These are phyloP conservation scores for Linnemannia zychae DNA, from an alignment of 192 early-diverging fungal genomes.

Conservation along the genomic window DNA sequence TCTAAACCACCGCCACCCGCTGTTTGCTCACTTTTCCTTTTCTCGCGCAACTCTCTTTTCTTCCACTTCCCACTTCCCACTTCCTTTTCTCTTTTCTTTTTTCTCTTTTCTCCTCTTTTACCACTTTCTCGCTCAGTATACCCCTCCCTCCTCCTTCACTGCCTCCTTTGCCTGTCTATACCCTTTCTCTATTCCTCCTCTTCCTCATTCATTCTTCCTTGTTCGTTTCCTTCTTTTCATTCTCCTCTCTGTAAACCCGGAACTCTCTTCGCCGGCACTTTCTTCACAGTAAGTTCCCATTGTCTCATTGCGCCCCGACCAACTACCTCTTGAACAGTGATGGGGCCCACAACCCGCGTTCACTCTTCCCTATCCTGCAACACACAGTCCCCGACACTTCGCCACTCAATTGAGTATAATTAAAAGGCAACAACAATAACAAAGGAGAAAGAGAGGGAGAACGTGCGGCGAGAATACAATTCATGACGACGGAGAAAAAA, in stretches of 20 bases:
- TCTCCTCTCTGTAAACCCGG: background rate
- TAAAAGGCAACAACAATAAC: background rate
- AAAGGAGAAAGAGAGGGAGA: background rate
- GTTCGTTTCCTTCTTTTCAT: too few relatives aligned
- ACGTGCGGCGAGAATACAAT: conserved; percentile 3
- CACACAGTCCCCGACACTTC: background rate
- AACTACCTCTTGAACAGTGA: background rate
- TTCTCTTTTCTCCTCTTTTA: background rate
- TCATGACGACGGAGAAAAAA: background rate
- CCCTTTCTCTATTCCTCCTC: background rate
- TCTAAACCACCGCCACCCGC: too few relatives aligned
- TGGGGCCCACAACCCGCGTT: background rate
- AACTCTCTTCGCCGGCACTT: background rate
- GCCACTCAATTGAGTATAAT: background rate
- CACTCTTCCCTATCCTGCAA: background rate
- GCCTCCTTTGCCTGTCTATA: background rate
- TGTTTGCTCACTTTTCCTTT: background rate
- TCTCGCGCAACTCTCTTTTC: background rate
- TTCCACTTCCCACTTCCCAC: background rate
- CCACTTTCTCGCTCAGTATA: background rate
- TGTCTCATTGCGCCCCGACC: conserved; percentile 6
- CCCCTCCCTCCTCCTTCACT: background rate
- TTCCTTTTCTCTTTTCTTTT: background rate
- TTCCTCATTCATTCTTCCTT: background rate
- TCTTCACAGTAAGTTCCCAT: conserved; percentile 3